Percentiles rank a stretch among this genome's conserved stretches.
phyloP scores from a whole-genome alignment of 305 asterid genomes.

The Solanum chacoense region DNA sequence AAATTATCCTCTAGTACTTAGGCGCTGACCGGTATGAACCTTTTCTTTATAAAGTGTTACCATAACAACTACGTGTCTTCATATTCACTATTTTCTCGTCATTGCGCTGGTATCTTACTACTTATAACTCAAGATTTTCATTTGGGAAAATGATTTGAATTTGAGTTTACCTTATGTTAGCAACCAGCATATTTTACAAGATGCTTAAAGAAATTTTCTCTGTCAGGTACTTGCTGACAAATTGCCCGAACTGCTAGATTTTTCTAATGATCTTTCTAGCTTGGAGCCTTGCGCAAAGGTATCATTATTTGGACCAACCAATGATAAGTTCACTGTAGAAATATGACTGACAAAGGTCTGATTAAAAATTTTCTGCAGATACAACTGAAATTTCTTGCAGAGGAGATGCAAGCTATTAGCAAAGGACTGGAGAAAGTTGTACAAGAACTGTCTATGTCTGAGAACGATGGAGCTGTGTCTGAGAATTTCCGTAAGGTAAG shows the following conservation, averaged over 20 bases:
- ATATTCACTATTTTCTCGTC: not conserved
- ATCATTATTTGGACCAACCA: conserved; percentile 1
- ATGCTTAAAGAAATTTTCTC: not conserved
- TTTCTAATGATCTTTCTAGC: conserved; percentile 75
- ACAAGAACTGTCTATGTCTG: conserved; percentile 83
- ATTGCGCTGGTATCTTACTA: not conserved
- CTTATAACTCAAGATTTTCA: not conserved
- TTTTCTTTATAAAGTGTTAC: not conserved
- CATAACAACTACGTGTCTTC: not conserved
- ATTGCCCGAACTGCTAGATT: conserved; percentile 85
- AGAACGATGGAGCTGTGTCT: conserved; percentile 75
- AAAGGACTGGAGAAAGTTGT: conserved; percentile 89
- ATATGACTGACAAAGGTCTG: not conserved
- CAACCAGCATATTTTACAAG: not conserved
- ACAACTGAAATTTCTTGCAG: conserved; percentile 81
- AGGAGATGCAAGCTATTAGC: conserved; percentile 95
- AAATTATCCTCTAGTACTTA: not conserved
- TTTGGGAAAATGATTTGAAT: not conserved
- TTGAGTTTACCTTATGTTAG: not conserved
- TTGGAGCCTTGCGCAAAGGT: conserved; percentile 83
- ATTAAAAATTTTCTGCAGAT: conserved; percentile 30
- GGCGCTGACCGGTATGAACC: not conserved
- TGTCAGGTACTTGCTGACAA: conserved; percentile 75
- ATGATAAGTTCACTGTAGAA: not conserved
- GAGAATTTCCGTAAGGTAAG: conserved; percentile 63